These are phyloP conservation scores for Moesziomyces sp. DNA, from an alignment of 1,284 basidiomycete species.

Conservation along the genomic window DNA sequence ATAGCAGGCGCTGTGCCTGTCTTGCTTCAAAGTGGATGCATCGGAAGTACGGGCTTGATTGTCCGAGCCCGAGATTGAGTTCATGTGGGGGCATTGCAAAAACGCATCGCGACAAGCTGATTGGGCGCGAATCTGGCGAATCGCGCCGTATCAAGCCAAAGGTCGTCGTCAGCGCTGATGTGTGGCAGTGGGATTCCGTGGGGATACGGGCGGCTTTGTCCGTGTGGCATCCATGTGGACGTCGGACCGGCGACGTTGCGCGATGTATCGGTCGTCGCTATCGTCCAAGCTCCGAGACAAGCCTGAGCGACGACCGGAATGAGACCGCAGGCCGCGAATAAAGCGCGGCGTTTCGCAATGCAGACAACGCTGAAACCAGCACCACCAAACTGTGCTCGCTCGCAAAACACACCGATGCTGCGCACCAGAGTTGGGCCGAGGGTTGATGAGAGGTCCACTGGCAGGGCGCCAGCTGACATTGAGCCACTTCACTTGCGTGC, in stretches of 20 bases:
- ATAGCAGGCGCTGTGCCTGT: no score
- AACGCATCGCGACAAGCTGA: no score
- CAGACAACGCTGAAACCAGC: no score
- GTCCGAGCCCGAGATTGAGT: no score
- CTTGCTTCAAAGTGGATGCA: no score
- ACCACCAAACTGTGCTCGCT: neutral
- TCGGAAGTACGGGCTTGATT: no score
- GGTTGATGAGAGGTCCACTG: neutral
- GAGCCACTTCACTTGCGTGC: neutral
- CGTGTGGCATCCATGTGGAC: conserved; percentile 33
- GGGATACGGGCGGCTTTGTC: conserved; percentile 4
- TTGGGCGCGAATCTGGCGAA: no score
- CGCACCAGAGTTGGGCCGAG: neutral
- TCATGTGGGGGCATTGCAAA: no score
- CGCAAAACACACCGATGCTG: neutral
- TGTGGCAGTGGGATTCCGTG: neutral
- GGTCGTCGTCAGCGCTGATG: neutral
- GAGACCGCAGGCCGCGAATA: neutral
- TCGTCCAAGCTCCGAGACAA: neutral
- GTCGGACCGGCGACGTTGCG: conserved; percentile 5
- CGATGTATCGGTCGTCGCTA: neutral
- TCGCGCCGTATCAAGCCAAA: neutral
- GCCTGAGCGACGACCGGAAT: neutral
- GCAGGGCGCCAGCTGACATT: neutral
- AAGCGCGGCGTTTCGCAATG: no score